phyloP scores from a whole-genome alignment of 345 rosid species.

The Geranium brycei region DNA sequence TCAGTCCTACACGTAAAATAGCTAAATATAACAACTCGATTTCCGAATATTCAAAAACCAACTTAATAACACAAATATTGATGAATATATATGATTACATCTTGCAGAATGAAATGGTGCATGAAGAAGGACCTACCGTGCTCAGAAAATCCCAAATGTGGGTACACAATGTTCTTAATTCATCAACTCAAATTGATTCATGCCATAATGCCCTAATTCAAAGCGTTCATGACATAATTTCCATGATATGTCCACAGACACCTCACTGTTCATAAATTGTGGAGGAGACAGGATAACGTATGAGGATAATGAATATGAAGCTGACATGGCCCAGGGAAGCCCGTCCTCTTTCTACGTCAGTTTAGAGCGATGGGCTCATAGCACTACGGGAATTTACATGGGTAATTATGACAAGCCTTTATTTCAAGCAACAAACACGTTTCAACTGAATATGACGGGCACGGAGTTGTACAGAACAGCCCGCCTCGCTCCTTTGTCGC shows the following conservation, averaged over 20 bases:
- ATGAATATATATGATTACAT: slow-evolving; percentile 1
- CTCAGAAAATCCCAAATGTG: slow-evolving; percentile 29
- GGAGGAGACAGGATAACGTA: slow-evolving; percentile 29
- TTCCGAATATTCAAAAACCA: too few relatives aligned
- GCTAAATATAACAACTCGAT: too few relatives aligned
- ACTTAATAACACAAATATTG: neutral
- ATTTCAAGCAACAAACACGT: slow-evolving; percentile 11
- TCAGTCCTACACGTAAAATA: too few relatives aligned
- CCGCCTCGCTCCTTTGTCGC: slow-evolving; percentile 2
- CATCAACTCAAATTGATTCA: neutral
- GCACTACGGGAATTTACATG: slow-evolving; percentile 53
- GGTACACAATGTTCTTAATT: slow-evolving; percentile 11
- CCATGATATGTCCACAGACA: slow-evolving; percentile 23
- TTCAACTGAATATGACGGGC: slow-evolving; percentile 21
- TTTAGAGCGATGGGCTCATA: slow-evolving; percentile 48
- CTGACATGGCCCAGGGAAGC: slow-evolving; percentile 28
- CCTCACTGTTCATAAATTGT: slow-evolving; percentile 65
- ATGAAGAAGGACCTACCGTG: slow-evolving; percentile 59
- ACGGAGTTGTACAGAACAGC: slow-evolving; percentile 12
- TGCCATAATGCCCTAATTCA: too few relatives aligned
- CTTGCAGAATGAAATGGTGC: slow-evolving; percentile 49
- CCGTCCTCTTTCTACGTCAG: slow-evolving; percentile 22
- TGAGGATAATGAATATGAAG: slow-evolving; percentile 30
- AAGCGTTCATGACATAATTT: neutral
- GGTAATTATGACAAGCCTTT: neutral